These are phyloP conservation scores for Pelomyxa schiedti DNA, from an alignment of 78 protist genomes.

Conservation along the genomic window DNA sequence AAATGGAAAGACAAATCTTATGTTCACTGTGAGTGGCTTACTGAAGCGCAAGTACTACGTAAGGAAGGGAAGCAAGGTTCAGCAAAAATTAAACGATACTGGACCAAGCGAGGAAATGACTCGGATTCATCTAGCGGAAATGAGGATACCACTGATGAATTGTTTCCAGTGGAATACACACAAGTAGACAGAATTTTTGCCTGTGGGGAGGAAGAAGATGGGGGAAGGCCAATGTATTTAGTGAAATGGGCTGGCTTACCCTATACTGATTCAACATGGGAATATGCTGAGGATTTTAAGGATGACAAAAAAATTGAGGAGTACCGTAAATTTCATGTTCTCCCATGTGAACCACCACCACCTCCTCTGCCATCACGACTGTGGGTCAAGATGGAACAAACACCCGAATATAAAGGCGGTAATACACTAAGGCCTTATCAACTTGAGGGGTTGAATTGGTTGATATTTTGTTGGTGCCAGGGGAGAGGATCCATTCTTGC, in stretches of 20 bases:
- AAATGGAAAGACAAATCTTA: conserved; percentile 43
- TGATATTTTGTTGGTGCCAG: conserved; percentile 27
- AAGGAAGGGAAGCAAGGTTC: background rate
- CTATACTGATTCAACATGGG: conserved; percentile 69
- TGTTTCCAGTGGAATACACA: conserved; percentile 11
- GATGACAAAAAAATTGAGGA: conserved; percentile 14
- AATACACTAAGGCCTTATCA: conserved; percentile 22
- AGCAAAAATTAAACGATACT: background rate
- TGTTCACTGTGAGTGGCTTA: conserved; percentile 39
- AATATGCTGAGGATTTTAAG: conserved; percentile 21
- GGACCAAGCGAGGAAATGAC: background rate
- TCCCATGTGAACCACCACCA: conserved; percentile 23
- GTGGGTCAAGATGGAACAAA: background rate
- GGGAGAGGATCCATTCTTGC: conserved; percentile 53
- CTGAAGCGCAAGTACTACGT: background rate
- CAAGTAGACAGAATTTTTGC: conserved; percentile 53
- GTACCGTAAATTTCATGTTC: background rate
- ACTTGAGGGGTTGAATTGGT: conserved; percentile 81
- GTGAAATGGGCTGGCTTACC: conserved; percentile 53
- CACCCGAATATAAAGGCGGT: conserved; percentile 34
- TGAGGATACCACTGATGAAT: background rate
- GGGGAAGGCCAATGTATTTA: conserved; percentile 33
- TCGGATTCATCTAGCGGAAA: background rate
- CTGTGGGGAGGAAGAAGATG: background rate
- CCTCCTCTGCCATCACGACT: background rate